Percentiles rank a stretch among this genome's conserved stretches.
These are phyloP conservation scores for Schwanniomyces sp. DNA, from an alignment of 805 yeast genomes.

Conservation along the genomic window DNA sequence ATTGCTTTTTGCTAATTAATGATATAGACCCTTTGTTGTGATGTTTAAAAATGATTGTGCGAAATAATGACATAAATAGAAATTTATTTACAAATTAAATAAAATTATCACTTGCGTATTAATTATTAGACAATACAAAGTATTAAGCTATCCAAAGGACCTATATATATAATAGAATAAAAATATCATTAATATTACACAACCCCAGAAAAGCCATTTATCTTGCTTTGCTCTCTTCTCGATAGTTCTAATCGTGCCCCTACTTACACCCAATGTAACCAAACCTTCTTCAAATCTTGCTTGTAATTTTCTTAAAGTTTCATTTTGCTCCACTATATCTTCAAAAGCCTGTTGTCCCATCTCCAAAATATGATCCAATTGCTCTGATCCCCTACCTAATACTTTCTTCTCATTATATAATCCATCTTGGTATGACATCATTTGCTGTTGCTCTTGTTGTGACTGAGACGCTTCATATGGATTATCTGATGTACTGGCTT, in stretches of 20 bases:
- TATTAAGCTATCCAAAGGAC: constrained; percentile 50
- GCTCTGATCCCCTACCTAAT: constrained; percentile 69
- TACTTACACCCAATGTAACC: constrained; percentile 82
- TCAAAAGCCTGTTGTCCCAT: constrained; percentile 86
- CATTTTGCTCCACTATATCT: constrained; percentile 83
- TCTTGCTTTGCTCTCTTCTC: constrained; percentile 84
- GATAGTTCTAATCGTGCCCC: constrained; percentile 75
- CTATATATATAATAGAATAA: constrained; percentile 66
- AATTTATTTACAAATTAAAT: neutral
- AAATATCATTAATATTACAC: constrained; percentile 60
- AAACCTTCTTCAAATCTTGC: constrained; percentile 65
- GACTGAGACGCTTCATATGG: constrained; percentile 43
- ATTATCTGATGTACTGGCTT: constrained; percentile 36
- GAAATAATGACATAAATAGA: neutral
- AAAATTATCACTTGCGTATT: neutral
- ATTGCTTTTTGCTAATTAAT: no score
- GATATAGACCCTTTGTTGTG: no score
- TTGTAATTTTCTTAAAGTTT: constrained; percentile 62
- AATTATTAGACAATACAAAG: neutral
- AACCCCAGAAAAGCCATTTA: constrained; percentile 81
- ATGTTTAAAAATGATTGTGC: neutral
- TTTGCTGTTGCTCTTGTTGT: constrained; percentile 23
- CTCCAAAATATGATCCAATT: constrained; percentile 85
- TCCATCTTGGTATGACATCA: constrained; percentile 55
- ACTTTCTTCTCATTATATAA: constrained; percentile 65